Conservation (phyloP, 176 grass and related monocot species). For the Eragrostis curvula region DNA sequence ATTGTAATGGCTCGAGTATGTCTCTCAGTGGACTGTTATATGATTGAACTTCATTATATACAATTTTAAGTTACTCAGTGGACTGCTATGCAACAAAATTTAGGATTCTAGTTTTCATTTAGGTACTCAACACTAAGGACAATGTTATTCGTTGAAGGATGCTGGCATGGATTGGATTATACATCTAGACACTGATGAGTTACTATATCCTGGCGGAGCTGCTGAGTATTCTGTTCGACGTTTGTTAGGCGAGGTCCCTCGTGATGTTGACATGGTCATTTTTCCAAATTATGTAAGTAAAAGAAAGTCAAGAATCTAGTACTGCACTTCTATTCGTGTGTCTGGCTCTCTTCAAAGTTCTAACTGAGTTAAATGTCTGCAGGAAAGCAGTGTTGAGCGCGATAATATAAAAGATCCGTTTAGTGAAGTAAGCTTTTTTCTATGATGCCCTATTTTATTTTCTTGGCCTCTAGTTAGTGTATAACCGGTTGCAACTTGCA, state of each 20-base stretch:
- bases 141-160: slow-evolving; percentile 57
- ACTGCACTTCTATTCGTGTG: not conserved
- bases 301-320: slow-evolving; percentile 12
- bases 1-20: slow-evolving; percentile 89
- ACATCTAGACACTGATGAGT: slow-evolving; percentile 96
- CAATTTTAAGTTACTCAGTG: not conserved
- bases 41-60: not conserved
- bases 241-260: slow-evolving; percentile 67
- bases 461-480: not conserved
- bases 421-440: slow-evolving; percentile 62
- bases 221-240: slow-evolving; percentile 76
- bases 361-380: slow-evolving; percentile 34
- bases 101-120: slow-evolving; percentile 5
- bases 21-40: not conserved
- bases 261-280: slow-evolving; percentile 88
- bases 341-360: not conserved
- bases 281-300: slow-evolving; percentile 98
- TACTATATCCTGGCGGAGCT: slow-evolving; percentile 78
- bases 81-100: not conserved
- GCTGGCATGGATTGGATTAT: slow-evolving; percentile 96
- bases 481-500: not conserved
- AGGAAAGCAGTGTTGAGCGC: slow-evolving; percentile 89
- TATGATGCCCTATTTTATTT: not conserved
- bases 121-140: slow-evolving; percentile 8
- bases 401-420: slow-evolving; percentile 96